phyloP scores from a whole-genome alignment of 805 yeast species.

The Soucietia sequanensis region DNA sequence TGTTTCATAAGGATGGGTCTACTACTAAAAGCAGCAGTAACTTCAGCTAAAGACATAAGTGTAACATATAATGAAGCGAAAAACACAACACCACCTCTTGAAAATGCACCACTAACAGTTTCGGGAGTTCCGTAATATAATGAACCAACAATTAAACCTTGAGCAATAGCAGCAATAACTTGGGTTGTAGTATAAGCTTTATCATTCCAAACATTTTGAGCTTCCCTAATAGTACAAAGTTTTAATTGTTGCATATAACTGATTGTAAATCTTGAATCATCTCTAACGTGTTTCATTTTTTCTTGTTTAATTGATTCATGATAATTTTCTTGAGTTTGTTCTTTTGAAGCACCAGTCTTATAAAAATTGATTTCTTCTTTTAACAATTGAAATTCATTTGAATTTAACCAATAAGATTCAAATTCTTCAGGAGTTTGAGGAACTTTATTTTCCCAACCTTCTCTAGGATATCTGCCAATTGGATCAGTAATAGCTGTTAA shows the following conservation, averaged over 20 bases:
- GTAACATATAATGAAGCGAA: constrained; percentile 56
- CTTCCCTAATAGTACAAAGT: constrained; percentile 49
- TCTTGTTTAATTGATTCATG: constrained; percentile 34
- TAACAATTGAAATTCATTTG: constrained; percentile 28
- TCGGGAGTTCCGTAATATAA: constrained; percentile 54
- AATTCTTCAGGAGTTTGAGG: constrained; percentile 67
- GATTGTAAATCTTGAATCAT: constrained; percentile 42
- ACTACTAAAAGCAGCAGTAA: constrained; percentile 23
- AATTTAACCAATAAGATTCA: constrained; percentile 54
- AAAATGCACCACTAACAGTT: constrained; percentile 55
- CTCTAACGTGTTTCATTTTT: constrained; percentile 35
- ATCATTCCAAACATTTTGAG: constrained; percentile 58
- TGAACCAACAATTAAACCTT: constrained; percentile 64
- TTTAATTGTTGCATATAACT: constrained; percentile 48
- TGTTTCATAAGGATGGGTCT: constrained; percentile 31
- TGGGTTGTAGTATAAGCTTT: constrained; percentile 47
- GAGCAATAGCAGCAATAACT: constrained; percentile 47
- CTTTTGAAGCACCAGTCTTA: constrained; percentile 19
- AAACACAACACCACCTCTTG: constrained; percentile 63
- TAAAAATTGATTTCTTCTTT: constrained; percentile 21
- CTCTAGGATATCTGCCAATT: constrained; percentile 48
- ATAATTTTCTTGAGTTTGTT: constrained; percentile 30
- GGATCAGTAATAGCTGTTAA: constrained; percentile 71
- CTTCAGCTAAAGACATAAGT: constrained; percentile 49
- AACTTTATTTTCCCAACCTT: constrained; percentile 50